These are phyloP conservation scores for Areca catechu DNA, from an alignment of 176 grass and related monocot species.

Conservation along the genomic window DNA sequence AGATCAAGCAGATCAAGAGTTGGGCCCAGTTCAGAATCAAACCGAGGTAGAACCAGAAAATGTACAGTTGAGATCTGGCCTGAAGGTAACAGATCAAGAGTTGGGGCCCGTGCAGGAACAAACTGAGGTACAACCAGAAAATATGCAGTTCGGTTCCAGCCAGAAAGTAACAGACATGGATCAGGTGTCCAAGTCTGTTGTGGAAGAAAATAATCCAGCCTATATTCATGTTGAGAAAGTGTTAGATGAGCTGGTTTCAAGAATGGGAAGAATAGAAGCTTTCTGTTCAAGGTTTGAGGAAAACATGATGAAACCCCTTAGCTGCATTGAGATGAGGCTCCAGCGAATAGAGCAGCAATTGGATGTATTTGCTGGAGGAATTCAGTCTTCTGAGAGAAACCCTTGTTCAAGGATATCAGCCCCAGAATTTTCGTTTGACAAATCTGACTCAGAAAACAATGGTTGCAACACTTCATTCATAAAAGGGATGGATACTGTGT, in stretches of 20 bases:
- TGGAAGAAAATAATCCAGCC: slow-evolving; percentile 18
- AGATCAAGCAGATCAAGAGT: background rate
- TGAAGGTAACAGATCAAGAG: slow-evolving; percentile 14
- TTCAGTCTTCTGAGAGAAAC: slow-evolving; percentile 24
- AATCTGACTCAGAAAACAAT: slow-evolving; percentile 23
- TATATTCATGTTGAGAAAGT: slow-evolving; percentile 47
- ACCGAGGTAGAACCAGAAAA: slow-evolving; percentile 22
- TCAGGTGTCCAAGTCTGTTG: slow-evolving; percentile 10
- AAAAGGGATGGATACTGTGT: slow-evolving; percentile 21
- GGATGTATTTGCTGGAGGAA: slow-evolving; percentile 33
- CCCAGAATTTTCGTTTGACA: slow-evolving; percentile 16
- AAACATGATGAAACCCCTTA: slow-evolving; percentile 55
- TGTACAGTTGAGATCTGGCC: background rate
- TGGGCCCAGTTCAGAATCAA: slow-evolving; percentile 21
- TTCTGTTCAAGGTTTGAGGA: slow-evolving; percentile 69
- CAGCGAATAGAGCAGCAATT: slow-evolving; percentile 42
- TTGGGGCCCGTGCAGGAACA: slow-evolving; percentile 20
- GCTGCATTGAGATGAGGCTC: slow-evolving; percentile 60
- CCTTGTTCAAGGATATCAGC: slow-evolving; percentile 22
- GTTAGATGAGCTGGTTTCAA: slow-evolving; percentile 61
- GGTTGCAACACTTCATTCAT: slow-evolving; percentile 11
- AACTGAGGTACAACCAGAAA: slow-evolving; percentile 25
- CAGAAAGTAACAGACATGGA: slow-evolving; percentile 19
- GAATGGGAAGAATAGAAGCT: slow-evolving; percentile 66
- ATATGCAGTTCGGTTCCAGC: background rate